These are phyloP conservation scores for Thielaviopsis punctulata DNA, from an alignment of 2,329 filamentous ascomycete genomes.

Conservation along the genomic window DNA sequence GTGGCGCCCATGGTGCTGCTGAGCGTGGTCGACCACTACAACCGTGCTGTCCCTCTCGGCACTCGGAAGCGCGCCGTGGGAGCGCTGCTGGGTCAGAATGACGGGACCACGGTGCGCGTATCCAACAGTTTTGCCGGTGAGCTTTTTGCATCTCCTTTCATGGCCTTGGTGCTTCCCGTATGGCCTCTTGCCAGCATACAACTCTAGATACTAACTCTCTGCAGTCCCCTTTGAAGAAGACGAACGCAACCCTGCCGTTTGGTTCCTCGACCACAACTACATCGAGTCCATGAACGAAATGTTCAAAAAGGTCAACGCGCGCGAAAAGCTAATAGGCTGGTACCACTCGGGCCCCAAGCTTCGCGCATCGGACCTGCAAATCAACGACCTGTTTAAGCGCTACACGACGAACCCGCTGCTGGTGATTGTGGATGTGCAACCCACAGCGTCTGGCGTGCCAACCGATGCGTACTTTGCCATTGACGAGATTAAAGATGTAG, in stretches of 20 bases:
- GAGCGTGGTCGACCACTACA: constrained; percentile 96
- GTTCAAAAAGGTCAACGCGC: constrained; percentile 99
- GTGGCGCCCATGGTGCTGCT: constrained; percentile 95
- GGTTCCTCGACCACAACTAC: constrained; percentile 99
- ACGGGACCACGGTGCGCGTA: constrained; percentile 87
- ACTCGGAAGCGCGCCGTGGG: constrained; percentile 78
- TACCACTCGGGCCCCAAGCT: constrained; percentile 97
- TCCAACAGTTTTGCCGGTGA: constrained; percentile 97
- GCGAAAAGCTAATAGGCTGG: constrained; percentile 98
- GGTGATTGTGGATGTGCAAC: constrained; percentile 96
- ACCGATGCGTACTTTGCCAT: constrained; percentile 99
- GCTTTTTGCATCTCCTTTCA: constrained; percentile 12
- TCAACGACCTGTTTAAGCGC: constrained; percentile 99
- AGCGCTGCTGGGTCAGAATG: constrained; percentile 85
- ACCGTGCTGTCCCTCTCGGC: constrained; percentile 75
- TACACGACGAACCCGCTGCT: constrained; percentile 93
- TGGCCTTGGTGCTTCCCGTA: constrained; percentile 5
- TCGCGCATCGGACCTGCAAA: constrained; percentile 88
- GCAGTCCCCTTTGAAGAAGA: constrained; percentile 96
- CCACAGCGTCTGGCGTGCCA: constrained; percentile 91
- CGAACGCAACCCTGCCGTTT: constrained; percentile 94
- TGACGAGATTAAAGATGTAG: constrained; percentile 86
- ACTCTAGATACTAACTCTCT: constrained; percentile 11
- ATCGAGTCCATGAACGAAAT: constrained; percentile 99
- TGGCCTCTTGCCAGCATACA: background rate